phyloP scores from a whole-genome alignment of 371 early-diverging fungal genomes.

The Haplosporangium sp. region DNA sequence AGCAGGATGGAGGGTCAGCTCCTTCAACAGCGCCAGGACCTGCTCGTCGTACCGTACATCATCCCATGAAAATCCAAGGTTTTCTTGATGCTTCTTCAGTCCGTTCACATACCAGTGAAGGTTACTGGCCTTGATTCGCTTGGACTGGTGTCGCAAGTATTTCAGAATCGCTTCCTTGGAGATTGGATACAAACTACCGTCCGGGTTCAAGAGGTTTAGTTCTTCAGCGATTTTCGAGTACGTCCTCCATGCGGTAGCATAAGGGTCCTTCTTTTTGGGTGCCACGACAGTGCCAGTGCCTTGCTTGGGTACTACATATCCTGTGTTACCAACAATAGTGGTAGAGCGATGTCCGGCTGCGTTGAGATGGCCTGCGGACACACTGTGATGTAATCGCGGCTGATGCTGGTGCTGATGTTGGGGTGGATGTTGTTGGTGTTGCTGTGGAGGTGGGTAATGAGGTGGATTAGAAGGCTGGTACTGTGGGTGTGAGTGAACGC shows the following conservation, averaged over 20 bases:
- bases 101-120: conserved; percentile 55
- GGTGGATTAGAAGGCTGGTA: neutral
- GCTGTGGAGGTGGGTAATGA: neutral
- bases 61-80: conserved; percentile 50
- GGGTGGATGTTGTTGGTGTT: conserved; percentile 4
- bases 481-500: conserved; percentile 1
- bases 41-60: conserved; percentile 51
- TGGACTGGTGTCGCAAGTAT: conserved; percentile 51
- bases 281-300: neutral
- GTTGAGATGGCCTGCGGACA: conserved; percentile 31
- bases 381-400: conserved; percentile 37
- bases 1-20: conserved; percentile 44
- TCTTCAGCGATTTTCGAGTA: conserved; percentile 54
- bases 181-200: conserved; percentile 47
- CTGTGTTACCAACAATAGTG: neutral
- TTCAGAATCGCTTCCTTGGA: conserved; percentile 51
- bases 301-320: neutral
- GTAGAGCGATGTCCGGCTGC: conserved; percentile 10
- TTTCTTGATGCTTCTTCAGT: conserved; percentile 52
- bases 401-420: conserved; percentile 16
- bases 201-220: conserved; percentile 35
- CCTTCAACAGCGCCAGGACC: conserved; percentile 45
- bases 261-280: conserved; percentile 48
- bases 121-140: conserved; percentile 52
- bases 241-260: conserved; percentile 52